phyloP scores from a whole-genome alignment of 176 grass and related monocot genomes.

The Musa schizocarpa region DNA sequence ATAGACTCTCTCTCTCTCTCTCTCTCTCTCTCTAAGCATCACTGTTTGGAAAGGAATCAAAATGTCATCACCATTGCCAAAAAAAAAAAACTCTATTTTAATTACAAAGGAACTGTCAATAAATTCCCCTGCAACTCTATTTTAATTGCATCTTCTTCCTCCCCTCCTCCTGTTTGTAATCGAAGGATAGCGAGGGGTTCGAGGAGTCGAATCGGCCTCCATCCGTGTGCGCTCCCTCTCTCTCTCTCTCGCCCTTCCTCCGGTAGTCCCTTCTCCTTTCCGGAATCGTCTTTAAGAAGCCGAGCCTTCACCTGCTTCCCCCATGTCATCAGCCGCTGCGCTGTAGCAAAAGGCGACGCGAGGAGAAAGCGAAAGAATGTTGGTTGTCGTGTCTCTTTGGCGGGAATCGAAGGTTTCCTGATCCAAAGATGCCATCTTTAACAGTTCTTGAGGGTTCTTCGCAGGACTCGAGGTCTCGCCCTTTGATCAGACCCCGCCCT shows the following conservation, averaged over 20 bases:
- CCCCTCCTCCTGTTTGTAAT: not conserved
- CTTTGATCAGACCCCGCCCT: not conserved
- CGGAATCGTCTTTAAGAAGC: constrained; percentile 4
- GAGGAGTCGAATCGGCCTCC: not conserved
- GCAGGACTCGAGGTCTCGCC: not conserved
- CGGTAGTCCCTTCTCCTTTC: not conserved
- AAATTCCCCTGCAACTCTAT: too few relatives aligned
- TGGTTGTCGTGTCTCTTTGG: constrained; percentile 2
- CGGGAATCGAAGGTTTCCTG: not conserved
- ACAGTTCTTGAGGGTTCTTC: not conserved
- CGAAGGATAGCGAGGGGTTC: not conserved
- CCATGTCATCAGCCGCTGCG: not conserved
- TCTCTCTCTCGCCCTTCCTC: not conserved
- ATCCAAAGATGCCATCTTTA: constrained; percentile 2
- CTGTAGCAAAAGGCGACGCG: not conserved
- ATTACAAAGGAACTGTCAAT: too few relatives aligned
- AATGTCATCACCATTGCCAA: too few relatives aligned
- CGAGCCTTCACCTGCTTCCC: not conserved
- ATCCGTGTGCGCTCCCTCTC: not conserved
- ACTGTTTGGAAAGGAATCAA: too few relatives aligned
- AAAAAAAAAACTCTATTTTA: too few relatives aligned
- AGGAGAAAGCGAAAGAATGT: constrained; percentile 4
- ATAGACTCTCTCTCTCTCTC: too few relatives aligned
- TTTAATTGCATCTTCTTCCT: too few relatives aligned
- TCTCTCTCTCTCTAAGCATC: too few relatives aligned